Evolutionary conservation across 2,329 filamentous ascomycete genomes (phyloP), one percentile per base, ranked within the genome.

Genomic region (Davidsoniella australis): DNA sequence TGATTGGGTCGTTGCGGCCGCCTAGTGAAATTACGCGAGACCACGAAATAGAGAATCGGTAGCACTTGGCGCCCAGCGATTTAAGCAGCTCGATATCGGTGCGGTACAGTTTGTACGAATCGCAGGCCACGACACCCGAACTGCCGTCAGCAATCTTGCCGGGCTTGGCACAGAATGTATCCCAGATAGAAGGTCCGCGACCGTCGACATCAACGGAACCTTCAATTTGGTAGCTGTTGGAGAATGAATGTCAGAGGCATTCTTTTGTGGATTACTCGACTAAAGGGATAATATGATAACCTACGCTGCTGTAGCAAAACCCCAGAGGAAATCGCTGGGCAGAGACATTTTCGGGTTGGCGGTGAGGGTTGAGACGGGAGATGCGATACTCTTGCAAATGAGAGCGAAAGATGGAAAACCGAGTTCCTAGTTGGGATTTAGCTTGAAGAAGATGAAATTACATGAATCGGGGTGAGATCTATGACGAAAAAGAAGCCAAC

Each of bases 31-130:
- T 87, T 58, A 93, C 80, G 54, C 86, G 80, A 20, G 83, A 79
- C 83, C 81, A 93, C 17, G 84, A 84, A 54, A 93, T 70, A 45
- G 85, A 91, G 66, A 93, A 93, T 45, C 85, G 82, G 66, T 93
- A 93, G 37, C 76, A 76, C 58, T 75, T 76, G 51, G 84, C 77
- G 48, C 84, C 82, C 23, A 83, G 73, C 46, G 73, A 68, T 66
- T 86, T 86, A 55, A 94, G 69, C 36, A 94, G 73, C 9, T 71
- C 75, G 59, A 93, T 84, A 60, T 94, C 86, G 60, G 85, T 77
- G 38, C 69, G 70, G 46, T 79, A 85, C 48, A 81, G 78, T 66
- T 89, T 80, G 70, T 93, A 93, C 24, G 83, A 88, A 67, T 93
- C 85, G 66, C 86, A 94, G 37, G 86, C 85, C 41, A 84, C 74